Evolutionary conservation across 208 protist species (phyloP).

Genomic region (Angomonas deanei): DNA sequence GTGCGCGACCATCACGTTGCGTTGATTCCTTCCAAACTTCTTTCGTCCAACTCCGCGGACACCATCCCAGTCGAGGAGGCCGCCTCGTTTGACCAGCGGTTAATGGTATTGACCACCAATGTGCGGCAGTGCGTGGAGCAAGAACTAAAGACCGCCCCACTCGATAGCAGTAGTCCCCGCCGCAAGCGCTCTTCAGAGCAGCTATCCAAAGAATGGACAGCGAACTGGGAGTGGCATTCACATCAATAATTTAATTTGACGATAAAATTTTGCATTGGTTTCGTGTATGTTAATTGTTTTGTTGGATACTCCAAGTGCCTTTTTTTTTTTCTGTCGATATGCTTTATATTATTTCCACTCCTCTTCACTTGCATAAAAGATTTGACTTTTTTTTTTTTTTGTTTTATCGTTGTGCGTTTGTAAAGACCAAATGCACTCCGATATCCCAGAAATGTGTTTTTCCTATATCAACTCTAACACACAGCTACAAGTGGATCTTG

Average conservation of each 20-base stretch:
- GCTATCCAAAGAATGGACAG: slow-evolving; percentile 4
- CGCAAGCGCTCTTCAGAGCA: not conserved
- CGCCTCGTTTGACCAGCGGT: too few relatives aligned
- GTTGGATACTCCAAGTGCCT: not conserved
- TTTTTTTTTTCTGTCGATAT: not conserved
- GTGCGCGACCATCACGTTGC: not conserved
- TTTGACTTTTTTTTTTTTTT: not conserved
- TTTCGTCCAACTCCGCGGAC: not conserved
- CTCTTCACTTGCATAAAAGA: not conserved
- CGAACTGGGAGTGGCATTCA: not conserved
- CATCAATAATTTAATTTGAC: too few relatives aligned
- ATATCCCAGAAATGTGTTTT: not conserved
- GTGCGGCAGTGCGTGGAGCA: too few relatives aligned
- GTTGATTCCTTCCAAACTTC: not conserved
- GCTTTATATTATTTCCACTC: not conserved
- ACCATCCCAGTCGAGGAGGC: not conserved
- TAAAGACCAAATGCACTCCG: not conserved
- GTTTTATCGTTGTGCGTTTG: not conserved
- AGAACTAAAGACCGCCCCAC: not conserved
- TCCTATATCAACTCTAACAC: not conserved
- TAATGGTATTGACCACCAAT: too few relatives aligned
- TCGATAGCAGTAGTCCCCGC: not conserved
- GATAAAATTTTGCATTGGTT: too few relatives aligned
- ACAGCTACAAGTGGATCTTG: not conserved
- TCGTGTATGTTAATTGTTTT: not conserved